Evolutionary conservation across 2,329 filamentous ascomycete genomes (phyloP).

Genomic region (Fusarium sp.): DNA sequence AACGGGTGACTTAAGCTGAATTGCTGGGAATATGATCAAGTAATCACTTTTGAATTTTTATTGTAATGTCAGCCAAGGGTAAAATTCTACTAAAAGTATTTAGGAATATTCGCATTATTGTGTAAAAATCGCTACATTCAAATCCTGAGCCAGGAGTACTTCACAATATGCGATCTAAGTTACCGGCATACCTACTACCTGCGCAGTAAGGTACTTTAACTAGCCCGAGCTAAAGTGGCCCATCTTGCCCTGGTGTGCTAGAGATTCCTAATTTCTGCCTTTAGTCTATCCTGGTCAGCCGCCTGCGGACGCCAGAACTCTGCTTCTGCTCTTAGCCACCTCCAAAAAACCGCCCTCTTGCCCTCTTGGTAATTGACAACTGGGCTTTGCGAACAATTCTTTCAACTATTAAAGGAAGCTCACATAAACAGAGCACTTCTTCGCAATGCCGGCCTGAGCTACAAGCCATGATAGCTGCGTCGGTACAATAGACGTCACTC

Average conservation of each 20-base stretch:
- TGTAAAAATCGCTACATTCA: background rate
- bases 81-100: background rate
- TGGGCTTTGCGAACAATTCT: conserved; percentile 7
- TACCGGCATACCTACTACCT: background rate
- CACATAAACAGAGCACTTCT: conserved; percentile 21
- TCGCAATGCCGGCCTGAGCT: conserved; percentile 42
- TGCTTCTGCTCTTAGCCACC: conserved; percentile 18
- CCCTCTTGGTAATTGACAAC: background rate
- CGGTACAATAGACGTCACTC: conserved; percentile 43
- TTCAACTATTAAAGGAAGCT: conserved; percentile 2
- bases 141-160: background rate
- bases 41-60: background rate
- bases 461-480: conserved; percentile 40
- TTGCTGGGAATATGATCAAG: background rate
- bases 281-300: conserved; percentile 42
- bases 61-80: background rate
- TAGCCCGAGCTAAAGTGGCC: conserved; percentile 5
- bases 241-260: conserved; percentile 10
- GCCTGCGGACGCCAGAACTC: conserved; percentile 31
- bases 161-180: conserved; percentile 1
- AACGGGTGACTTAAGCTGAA: conserved; percentile 5
- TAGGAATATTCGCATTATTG: background rate
- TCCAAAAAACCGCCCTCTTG: conserved; percentile 6
- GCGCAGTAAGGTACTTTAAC: background rate
- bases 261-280: conserved; percentile 43